Percentiles rank a stretch among this genome's conserved stretches.
Evolutionary conservation across 352 stramenopile species (phyloP).

Genomic region (Pythium chondricola): DNA sequence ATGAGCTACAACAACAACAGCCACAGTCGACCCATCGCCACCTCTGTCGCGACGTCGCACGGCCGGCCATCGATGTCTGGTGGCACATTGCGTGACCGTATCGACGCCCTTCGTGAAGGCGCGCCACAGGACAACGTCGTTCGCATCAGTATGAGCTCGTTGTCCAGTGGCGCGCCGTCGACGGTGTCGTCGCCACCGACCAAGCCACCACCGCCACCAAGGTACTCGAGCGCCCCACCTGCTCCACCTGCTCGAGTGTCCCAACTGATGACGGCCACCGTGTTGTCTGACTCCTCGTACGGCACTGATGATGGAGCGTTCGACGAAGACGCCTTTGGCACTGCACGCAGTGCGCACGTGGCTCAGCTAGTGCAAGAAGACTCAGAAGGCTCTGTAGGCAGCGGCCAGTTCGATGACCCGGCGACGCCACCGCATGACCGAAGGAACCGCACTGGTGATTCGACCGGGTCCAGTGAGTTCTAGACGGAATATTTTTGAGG

Average conservation of each 20-base stretch:
- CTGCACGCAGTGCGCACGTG: conserved; percentile 22
- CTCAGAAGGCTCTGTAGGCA: conserved; percentile 3
- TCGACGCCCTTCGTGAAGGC: conserved; percentile 51
- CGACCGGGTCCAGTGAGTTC: conserved; percentile 15
- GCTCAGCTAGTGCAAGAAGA: background rate
- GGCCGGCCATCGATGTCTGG: conserved; percentile 1
- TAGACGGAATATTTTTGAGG: background rate
- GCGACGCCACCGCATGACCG: conserved; percentile 11
- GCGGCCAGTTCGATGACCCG: conserved; percentile 46
- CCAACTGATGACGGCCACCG: conserved; percentile 4
- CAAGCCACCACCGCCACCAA: background rate
- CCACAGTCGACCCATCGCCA: background rate
- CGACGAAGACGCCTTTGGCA: conserved; percentile 32
- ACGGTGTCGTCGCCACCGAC: background rate
- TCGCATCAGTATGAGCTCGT: conserved; percentile 33
- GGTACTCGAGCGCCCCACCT: background rate
- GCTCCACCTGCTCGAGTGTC: background rate
- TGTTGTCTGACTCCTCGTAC: conserved; percentile 13
- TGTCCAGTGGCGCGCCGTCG: conserved; percentile 1
- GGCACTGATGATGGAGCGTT: conserved; percentile 22
- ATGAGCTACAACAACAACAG: background rate
- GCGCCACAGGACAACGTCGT: conserved; percentile 34
- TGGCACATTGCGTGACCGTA: conserved; percentile 48
- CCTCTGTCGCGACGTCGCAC: conserved; percentile 13
- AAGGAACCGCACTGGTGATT: conserved; percentile 6